phyloP scores from a whole-genome alignment of 768 basidiomycete genomes.

The Suillus clintonianus region DNA sequence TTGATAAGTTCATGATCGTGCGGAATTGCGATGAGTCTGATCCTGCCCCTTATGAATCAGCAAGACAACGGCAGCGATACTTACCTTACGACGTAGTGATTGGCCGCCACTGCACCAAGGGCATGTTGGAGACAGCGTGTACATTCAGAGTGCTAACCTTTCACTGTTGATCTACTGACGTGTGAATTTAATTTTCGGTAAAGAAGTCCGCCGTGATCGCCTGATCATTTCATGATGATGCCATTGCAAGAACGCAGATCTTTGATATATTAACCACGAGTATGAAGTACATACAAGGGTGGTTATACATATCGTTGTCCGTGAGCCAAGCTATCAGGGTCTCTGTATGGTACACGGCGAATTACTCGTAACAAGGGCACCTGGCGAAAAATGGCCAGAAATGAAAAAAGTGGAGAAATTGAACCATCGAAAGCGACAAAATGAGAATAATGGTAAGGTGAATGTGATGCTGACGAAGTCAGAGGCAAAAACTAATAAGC shows the following conservation, averaged over 20 bases:
- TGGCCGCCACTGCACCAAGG: not conserved
- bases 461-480: not conserved
- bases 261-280: not conserved
- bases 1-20: not conserved
- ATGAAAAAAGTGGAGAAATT: not conserved
- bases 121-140: not conserved
- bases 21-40: not conserved
- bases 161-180: too few relatives aligned
- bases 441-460: not conserved
- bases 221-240: not conserved
- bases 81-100: not conserved
- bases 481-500: not conserved
- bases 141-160: not conserved
- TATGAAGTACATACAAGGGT: constrained; percentile 1
- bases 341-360: not conserved
- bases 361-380: not conserved
- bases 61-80: not conserved
- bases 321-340: not conserved
- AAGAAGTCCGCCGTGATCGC: not conserved
- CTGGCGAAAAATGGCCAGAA: not conserved
- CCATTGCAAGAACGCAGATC: not conserved
- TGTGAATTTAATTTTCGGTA: not conserved
- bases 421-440: not conserved
- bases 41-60: not conserved
- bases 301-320: not conserved